Percentiles rank a stretch among this genome's conserved stretches.
These are phyloP conservation scores for Lasiosphaeria hispida DNA, from an alignment of 495 filamentous ascomycete species.

Conservation along the genomic window DNA sequence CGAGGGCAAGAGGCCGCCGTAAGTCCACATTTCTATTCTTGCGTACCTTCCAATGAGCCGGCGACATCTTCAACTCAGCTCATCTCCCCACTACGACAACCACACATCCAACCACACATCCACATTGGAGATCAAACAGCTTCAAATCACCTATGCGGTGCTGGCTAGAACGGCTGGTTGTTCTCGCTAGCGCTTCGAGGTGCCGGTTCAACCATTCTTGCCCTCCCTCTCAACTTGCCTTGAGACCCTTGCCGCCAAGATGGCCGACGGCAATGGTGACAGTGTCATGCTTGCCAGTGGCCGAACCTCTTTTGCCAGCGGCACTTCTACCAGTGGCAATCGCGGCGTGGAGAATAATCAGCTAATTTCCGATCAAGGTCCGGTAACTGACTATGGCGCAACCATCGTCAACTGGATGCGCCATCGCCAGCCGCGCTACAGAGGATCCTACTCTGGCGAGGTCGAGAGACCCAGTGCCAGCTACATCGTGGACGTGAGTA, in stretches of 20 bases:
- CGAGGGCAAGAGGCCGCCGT: constrained; percentile 26
- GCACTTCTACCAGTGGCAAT: not conserved
- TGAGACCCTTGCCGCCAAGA: no score
- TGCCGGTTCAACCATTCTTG: no score
- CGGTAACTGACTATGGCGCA: constrained; percentile 93
- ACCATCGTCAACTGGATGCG: constrained; percentile 93
- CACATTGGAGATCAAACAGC: no score
- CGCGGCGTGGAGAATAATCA: constrained; percentile 22
- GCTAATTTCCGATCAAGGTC: constrained; percentile 45
- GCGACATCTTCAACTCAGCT: not conserved
- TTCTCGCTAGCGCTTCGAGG: no score
- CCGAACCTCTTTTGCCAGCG: no score
- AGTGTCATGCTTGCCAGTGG: no score
- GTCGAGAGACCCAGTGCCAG: constrained; percentile 79
- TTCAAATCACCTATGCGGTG: no score
- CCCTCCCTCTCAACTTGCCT: no score
- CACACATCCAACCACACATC: no score
- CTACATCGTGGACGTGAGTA: constrained; percentile 83
- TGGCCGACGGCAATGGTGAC: no score
- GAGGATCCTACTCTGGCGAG: constrained; percentile 64
- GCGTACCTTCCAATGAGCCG: not conserved
- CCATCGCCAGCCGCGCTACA: constrained; percentile 73
- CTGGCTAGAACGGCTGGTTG: no score
- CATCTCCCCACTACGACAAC: not conserved
- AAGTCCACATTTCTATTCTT: constrained; percentile 12